Evolutionary conservation across 2,329 filamentous ascomycete genomes (phyloP).

Genomic region (Neofusicoccum umdonicola): DNA sequence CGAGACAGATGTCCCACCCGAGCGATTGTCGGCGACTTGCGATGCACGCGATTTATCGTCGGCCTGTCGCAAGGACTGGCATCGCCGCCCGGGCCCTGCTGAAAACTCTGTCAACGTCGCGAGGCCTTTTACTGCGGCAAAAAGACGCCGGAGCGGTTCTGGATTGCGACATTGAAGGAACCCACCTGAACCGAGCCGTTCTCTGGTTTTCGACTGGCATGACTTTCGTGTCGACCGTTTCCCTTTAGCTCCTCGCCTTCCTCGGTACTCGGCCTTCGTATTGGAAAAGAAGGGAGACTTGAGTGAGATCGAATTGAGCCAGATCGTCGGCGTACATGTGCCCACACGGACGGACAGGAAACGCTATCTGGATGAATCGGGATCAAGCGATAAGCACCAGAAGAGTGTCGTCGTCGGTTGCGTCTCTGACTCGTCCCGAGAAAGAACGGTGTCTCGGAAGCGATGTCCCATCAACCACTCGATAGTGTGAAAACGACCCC

Average conservation of each 20-base stretch:
- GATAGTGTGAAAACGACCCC: too few species aligned
- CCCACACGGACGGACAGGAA: neutral
- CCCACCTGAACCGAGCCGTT: neutral
- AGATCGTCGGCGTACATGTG: neutral
- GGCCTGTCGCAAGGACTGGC: neutral
- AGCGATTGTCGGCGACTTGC: neutral
- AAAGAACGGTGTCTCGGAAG: too few species aligned
- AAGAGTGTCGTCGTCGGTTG: neutral
- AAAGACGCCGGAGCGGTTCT: neutral
- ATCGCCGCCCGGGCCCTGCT: neutral
- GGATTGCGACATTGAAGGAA: neutral
- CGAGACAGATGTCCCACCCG: too few species aligned
- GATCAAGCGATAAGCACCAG: neutral
- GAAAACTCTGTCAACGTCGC: neutral
- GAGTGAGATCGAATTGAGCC: neutral
- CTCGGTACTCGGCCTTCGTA: neutral
- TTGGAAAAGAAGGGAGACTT: neutral
- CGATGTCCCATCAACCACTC: neutral
- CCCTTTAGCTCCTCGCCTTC: neutral
- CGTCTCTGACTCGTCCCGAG: too few species aligned
- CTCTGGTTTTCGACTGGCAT: neutral
- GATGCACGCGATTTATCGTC: neutral
- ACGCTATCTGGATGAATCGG: too few species aligned
- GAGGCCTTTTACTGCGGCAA: neutral
- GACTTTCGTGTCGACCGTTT: too few species aligned